These are phyloP conservation scores for Solanum ahanhuiri DNA, from an alignment of 257 asterid genomes.

Conservation along the genomic window DNA sequence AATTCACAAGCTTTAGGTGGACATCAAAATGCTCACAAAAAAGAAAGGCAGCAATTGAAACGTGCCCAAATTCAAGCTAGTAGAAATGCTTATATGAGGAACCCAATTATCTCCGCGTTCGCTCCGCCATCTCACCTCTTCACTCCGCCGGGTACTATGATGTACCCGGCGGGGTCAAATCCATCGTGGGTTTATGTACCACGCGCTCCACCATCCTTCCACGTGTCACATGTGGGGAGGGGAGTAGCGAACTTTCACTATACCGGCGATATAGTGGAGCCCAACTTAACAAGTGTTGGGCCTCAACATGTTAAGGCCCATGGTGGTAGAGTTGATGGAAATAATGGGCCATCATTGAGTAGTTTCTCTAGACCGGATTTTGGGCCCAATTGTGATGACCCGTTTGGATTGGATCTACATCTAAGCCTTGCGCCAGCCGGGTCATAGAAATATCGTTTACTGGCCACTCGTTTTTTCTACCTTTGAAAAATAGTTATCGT, in stretches of 20 bases:
- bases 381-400: constrained; percentile 59
- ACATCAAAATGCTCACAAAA: constrained; percentile 97
- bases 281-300: constrained; percentile 47
- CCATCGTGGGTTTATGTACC: constrained; percentile 76
- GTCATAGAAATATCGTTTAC: constrained; percentile 16
- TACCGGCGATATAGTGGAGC: constrained; percentile 30
- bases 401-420: constrained; percentile 75
- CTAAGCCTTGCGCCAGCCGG: constrained; percentile 91
- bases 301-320: constrained; percentile 48
- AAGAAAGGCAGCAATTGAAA: constrained; percentile 79
- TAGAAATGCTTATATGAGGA: constrained; percentile 84
- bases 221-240: constrained; percentile 42
- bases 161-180: constrained; percentile 18
- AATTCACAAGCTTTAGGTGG: constrained; percentile 97
- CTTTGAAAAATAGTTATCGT: neutral
- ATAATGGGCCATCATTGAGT: constrained; percentile 61
- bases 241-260: constrained; percentile 37
- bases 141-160: constrained; percentile 32
- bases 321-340: constrained; percentile 18
- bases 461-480: neutral
- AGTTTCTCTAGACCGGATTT: constrained; percentile 44
- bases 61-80: constrained; percentile 87
- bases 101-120: constrained; percentile 79
- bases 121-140: constrained; percentile 79
- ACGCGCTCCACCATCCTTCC: constrained; percentile 57